phyloP scores from a whole-genome alignment of 2,329 filamentous ascomycete species.

The Aureobasidium lini region DNA sequence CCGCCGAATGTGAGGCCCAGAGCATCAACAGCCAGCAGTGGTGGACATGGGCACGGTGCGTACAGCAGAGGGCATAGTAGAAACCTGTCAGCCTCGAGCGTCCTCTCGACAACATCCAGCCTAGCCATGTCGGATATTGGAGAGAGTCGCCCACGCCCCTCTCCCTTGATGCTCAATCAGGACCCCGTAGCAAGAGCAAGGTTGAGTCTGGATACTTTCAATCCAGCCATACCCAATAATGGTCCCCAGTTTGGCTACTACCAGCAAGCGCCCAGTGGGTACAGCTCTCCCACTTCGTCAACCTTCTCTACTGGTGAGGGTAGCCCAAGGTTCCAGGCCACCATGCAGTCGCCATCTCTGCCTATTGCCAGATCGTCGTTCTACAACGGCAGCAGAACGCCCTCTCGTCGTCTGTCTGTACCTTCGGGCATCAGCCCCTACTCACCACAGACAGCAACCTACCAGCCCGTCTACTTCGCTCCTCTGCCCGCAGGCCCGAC shows the following conservation, averaged over 20 bases:
- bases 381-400: conserved; percentile 63
- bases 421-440: conserved; percentile 67
- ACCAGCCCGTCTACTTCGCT: conserved; percentile 48
- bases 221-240: conserved; percentile 54
- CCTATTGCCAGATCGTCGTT: conserved; percentile 61
- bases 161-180: conserved; percentile 73
- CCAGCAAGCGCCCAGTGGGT: conserved; percentile 62
- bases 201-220: conserved; percentile 57
- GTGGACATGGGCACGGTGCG: conserved; percentile 40
- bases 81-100: conserved; percentile 83
- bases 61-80: conserved; percentile 70
- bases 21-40: conserved; percentile 68
- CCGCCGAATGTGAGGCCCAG: conserved; percentile 65
- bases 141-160: conserved; percentile 64
- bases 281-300: conserved; percentile 75
- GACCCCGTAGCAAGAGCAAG: conserved; percentile 56
- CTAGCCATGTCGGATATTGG: conserved; percentile 51
- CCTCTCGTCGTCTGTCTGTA: conserved; percentile 71
- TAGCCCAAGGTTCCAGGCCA: conserved; percentile 67
- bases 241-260: conserved; percentile 59
- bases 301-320: conserved; percentile 70
- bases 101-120: conserved; percentile 65
- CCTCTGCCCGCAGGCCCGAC: conserved; percentile 49
- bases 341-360: conserved; percentile 64
- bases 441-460: neutral